Evolutionary conservation across 345 rosid genomes (phyloP), one percentile per base, ranked within the genome.

Genomic region (Rhodomyrtus tomentosa): DNA sequence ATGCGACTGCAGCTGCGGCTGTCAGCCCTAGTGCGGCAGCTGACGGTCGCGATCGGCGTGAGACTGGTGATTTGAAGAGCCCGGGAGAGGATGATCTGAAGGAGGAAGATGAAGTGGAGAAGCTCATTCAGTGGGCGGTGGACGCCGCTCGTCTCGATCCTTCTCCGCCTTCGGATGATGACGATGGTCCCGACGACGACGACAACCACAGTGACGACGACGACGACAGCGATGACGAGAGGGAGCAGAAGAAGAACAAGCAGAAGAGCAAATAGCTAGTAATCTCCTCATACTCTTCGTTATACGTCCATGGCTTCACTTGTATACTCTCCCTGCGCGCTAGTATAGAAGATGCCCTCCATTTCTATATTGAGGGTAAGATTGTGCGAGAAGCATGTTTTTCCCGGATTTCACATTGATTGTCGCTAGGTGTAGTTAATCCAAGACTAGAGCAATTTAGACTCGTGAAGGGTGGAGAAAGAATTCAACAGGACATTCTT

Each of bases 111-210:
- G 92, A 95, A 88, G 98, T 96, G 29, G 95, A 94, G 89, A 96
- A 93, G 89, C 83, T 94, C 81, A 93, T 95, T 42, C 93, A 85
- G 21, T 96, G 99, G 98, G 98, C 99, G 55, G 88, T 84, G 59
- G 98, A 96, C 82, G 95, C 98, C 50, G 96, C 96, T 36, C 95
- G 95, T 81, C 94, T 96, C 76, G 96, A 96, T 83, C 96, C 94
- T 32, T 94, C 95, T 89, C 93, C 98, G 40, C 91, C 92, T 1
- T 93, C 94, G 5, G 95, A 92, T 4, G 95, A 91, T n/a, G 94
- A 92, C 1, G 84, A 68, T 1, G 87, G 84, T 14, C 82, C 86
- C 15, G 86, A 84, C 14, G 62, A 81, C 5, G 89, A 87, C 45
- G 83, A 82, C 12, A 86, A 81, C 29, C 88, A 84, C 2, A 83